Conservation (phyloP, 1,139 yeast genomes). For the Sugiyamaella sp. region DNA sequence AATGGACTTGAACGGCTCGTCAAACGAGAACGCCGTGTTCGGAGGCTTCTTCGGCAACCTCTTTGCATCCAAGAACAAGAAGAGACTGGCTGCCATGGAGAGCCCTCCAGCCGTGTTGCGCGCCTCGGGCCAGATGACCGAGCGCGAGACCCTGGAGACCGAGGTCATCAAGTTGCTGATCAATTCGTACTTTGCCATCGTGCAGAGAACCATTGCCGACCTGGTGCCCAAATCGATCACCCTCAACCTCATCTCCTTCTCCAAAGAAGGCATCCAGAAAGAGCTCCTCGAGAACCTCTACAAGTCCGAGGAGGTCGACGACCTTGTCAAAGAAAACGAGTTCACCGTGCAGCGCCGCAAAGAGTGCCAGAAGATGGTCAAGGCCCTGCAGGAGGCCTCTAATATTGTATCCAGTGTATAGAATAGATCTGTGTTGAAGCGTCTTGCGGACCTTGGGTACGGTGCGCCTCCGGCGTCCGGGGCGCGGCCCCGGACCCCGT, state of each 20-base stretch:
- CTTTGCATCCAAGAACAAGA: conserved; percentile 89
- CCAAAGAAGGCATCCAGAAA: conserved; percentile 90
- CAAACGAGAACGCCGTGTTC: conserved; percentile 30
- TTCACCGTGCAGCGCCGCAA: conserved; percentile 90
- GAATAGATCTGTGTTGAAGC: conserved; percentile 14
- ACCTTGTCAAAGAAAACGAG: conserved; percentile 89
- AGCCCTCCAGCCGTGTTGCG: conserved; percentile 94
- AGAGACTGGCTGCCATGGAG: conserved; percentile 93
- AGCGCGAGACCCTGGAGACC: conserved; percentile 94
- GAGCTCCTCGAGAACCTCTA: conserved; percentile 87
- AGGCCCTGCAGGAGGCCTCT: conserved; percentile 84
- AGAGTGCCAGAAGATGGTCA: conserved; percentile 94
- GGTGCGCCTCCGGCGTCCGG: background rate
- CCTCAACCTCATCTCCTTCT: conserved; percentile 72
- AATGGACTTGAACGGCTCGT: conserved; percentile 28
- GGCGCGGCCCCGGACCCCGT: conserved; percentile 1
- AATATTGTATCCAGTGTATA: conserved; percentile 70
- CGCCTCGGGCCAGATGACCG: conserved; percentile 94
- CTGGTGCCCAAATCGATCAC: conserved; percentile 93
- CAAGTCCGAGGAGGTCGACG: conserved; percentile 74
- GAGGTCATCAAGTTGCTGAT: conserved; percentile 93
- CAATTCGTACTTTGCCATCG: conserved; percentile 86
- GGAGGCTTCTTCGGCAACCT: conserved; percentile 94
- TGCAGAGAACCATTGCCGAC: conserved; percentile 91
- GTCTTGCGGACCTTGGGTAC: background rate